Base-by-base conservation (phyloP, 2,329 filamentous ascomycete species). In the Ophiostoma ulmi region DNA sequence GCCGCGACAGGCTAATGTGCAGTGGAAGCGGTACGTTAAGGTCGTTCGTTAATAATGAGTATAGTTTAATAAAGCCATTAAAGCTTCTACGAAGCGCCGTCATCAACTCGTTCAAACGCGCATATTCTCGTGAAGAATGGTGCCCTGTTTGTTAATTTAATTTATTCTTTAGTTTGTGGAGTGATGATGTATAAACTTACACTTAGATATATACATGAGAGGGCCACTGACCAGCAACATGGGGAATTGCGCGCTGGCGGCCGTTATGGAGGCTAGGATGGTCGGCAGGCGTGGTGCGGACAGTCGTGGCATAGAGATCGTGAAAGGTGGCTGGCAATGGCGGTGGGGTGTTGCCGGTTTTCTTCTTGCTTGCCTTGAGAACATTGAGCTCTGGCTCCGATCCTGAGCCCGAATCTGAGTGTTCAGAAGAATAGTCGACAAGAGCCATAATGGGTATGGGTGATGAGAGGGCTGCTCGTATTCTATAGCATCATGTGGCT, bases 161-260 rank as follows among this genome's bases (percentile, higher is more conserved):
- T 20, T 4, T 26, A 35, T 26, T 22, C 13, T 17, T 6, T 20
- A 7, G 20, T 48, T 5, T 48, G 4, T 20, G 5, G n/a, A 20
- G 44, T 48, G 1, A 11, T 36, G 36, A 20, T 11, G 44, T 14
- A 35, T 5, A 31, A 31, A 82, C 88, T 80, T 84, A 96, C 95
- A 99, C 82, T 98, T 94, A 71, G n/a, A 97, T 83, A 79, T 97
- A 98, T 65, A 98, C 78, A 80, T 98, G 94, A 44, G 90, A 93
- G 1, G 94, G 93, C 95, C 95, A 99, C 79, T 93, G 92, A 72
- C 95, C 95, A 72, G 89, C 87, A 36, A 94, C 83, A 80, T 99
- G 95, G 35, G 94, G 94, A 67, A 88, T 91, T 71, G 90, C 86
- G 61, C 95, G 87, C 77, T 90, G 92, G 65, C 94, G 89, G 70